Evolutionary conservation across 768 basidiomycete species (phyloP).

Genomic region (Kwoniella sp.): DNA sequence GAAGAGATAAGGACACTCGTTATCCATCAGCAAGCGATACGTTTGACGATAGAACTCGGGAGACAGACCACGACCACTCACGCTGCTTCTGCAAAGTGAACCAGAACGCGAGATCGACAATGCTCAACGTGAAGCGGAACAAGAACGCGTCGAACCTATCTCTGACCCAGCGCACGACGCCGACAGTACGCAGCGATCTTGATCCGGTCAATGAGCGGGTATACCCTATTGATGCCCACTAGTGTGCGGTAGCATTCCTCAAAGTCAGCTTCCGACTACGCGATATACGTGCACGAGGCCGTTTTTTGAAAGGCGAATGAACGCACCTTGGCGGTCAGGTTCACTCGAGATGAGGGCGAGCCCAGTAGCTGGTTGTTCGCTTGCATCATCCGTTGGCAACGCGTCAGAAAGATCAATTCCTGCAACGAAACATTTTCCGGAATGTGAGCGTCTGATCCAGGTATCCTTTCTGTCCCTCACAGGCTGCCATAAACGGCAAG

Average conservation of each 20-base stretch:
- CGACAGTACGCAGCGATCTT: conserved; percentile 54
- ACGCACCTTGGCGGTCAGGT: conserved; percentile 83
- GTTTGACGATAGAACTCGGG: no score
- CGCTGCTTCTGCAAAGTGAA: conserved; percentile 62
- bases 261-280: not conserved
- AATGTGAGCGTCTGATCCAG: no score
- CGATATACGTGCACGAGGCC: not conserved
- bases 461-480: no score
- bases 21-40: no score
- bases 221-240: conserved; percentile 54
- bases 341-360: conserved; percentile 85
- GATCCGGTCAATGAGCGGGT: conserved; percentile 64
- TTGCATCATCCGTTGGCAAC: conserved; percentile 58
- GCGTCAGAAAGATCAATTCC: conserved; percentile 54
- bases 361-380: conserved; percentile 67
- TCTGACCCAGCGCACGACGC: conserved; percentile 51
- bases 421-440: conserved; percentile 9
- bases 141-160: conserved; percentile 61
- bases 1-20: no score
- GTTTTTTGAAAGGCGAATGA: conserved; percentile 12
- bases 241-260: not conserved
- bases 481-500: no score
- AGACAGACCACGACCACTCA: conserved; percentile 28
- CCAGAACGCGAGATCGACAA: conserved; percentile 75
- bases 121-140: conserved; percentile 68